A percentile compares a stretch with the other conserved stretches of the same genome.
Conservation (phyloP, 352 stramenopile genomes). For the Globisporangium canariense region DNA sequence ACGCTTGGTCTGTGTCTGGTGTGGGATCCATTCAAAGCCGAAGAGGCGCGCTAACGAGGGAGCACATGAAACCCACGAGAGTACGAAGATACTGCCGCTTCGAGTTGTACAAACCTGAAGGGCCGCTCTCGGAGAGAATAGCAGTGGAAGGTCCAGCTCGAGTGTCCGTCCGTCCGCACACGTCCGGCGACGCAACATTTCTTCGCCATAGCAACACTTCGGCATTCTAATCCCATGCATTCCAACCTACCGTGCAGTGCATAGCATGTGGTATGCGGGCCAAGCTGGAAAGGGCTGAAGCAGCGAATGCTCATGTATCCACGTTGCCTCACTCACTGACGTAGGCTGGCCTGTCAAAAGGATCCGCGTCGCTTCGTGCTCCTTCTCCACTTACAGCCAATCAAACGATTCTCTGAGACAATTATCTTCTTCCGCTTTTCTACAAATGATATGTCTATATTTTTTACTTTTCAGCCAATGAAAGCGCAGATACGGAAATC, state of each 20-base stretch:
- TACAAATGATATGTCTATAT: no score
- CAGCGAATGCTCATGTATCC: not conserved
- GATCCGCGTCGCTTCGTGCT: constrained; percentile 5
- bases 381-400: constrained; percentile 7
- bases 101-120: not conserved
- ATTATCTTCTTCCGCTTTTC: not conserved
- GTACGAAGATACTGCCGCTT: not conserved
- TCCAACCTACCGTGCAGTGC: no score
- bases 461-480: no score
- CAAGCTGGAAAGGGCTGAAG: not conserved
- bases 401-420: not conserved
- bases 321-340: not conserved
- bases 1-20: not conserved
- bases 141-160: constrained; percentile 1
- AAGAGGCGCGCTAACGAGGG: constrained; percentile 3
- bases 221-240: no score
- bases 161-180: not conserved
- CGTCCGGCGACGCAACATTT: not conserved
- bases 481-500: no score
- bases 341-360: no score
- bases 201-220: no score
- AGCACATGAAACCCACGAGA: not conserved
- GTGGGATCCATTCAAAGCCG: not conserved
- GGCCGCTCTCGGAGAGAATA: not conserved
- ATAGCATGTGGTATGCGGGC: not conserved